Evolutionary conservation across 805 yeast species (phyloP).

Genomic region (Priceomyces medius): DNA sequence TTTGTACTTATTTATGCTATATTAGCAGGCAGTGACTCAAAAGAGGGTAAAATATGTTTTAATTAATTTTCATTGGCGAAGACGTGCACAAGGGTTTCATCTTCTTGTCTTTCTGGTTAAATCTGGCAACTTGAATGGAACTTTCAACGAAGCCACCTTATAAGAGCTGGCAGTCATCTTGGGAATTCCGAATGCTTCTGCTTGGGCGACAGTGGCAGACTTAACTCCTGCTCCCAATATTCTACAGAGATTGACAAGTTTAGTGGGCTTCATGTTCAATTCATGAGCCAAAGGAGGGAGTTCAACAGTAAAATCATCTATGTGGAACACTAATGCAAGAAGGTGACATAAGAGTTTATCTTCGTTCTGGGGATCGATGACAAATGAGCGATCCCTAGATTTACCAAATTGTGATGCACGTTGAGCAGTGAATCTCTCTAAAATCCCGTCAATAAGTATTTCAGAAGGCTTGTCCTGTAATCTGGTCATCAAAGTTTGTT

Average conservation of each 20-base stretch:
- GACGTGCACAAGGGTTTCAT: no score
- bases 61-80: no score
- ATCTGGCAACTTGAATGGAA: conserved; percentile 88
- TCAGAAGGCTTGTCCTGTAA: conserved; percentile 71
- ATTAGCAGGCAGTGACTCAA: not conserved
- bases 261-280: conserved; percentile 74
- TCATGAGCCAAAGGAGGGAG: conserved; percentile 82
- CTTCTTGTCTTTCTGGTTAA: conserved; percentile 63
- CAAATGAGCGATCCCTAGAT: conserved; percentile 71
- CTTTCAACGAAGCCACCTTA: conserved; percentile 79
- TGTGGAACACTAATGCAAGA: conserved; percentile 67
- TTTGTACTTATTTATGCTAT: not conserved
- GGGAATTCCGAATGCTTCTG: conserved; percentile 68
- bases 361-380: conserved; percentile 84
- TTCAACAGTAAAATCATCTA: conserved; percentile 73
- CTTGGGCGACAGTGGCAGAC: conserved; percentile 68
- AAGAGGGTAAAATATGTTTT: no score
- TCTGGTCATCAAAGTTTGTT: conserved; percentile 58
- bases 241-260: conserved; percentile 64
- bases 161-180: conserved; percentile 59
- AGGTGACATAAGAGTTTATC: conserved; percentile 82
- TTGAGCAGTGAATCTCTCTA: conserved; percentile 68
- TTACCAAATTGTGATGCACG: conserved; percentile 67
- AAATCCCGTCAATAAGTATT: conserved; percentile 63
- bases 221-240: conserved; percentile 81